Evolutionary conservation across 805 yeast genomes (phyloP).

Genomic region (Barnettozyma sp.): DNA sequence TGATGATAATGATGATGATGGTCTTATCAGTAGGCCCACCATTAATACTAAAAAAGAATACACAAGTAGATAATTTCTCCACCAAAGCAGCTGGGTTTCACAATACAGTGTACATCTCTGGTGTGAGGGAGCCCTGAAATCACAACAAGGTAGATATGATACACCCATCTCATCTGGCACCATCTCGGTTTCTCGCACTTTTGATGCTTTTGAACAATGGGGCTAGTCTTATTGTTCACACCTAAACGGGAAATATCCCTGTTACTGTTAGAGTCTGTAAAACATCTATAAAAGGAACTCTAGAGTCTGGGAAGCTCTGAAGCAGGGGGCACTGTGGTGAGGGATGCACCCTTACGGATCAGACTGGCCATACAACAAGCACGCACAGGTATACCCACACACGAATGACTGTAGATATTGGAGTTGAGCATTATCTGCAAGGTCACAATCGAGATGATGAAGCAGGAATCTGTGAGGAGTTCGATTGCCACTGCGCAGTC

Average conservation of each 20-base stretch:
- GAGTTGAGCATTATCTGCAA: not conserved
- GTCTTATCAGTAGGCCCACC: too few species aligned
- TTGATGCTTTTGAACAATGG: not conserved
- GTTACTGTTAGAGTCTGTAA: not conserved
- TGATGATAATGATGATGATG: too few species aligned
- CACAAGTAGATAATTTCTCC: too few species aligned
- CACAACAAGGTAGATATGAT: too few species aligned
- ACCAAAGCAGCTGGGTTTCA: too few species aligned
- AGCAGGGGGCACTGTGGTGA: too few species aligned
- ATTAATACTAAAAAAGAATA: too few species aligned
- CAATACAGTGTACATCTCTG: too few species aligned
- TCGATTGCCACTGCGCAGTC: slow-evolving; percentile 17
- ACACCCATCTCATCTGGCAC: not conserved
- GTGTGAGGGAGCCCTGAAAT: too few species aligned
- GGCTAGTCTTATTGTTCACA: slow-evolving; percentile 12
- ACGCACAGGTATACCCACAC: not conserved
- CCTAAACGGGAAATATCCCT: slow-evolving; percentile 19
- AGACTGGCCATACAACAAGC: not conserved
- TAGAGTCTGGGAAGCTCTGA: slow-evolving; percentile 1
- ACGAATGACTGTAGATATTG: not conserved
- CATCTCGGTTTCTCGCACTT: too few species aligned
- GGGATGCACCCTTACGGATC: not conserved
- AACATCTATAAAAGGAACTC: not conserved
- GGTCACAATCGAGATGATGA: slow-evolving; percentile 3
- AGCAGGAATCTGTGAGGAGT: slow-evolving; percentile 11